These are phyloP conservation scores for Rostrohypoxylon terebratum DNA, from an alignment of 495 filamentous ascomycete species.

Conservation along the genomic window DNA sequence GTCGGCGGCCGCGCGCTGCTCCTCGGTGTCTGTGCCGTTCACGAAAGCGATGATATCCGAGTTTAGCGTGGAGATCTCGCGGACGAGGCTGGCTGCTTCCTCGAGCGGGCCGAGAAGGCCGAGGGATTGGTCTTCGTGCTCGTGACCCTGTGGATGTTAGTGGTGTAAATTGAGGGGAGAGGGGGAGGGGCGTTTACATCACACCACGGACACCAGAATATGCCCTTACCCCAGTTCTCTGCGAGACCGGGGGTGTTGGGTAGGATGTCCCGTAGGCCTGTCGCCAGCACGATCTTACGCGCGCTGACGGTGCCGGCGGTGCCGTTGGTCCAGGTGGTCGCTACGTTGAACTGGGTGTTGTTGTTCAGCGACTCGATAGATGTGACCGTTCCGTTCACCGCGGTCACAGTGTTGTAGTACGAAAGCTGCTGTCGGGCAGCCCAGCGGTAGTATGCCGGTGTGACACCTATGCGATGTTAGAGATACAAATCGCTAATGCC, in stretches of 20 bases:
- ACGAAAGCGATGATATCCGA: constrained; percentile 59
- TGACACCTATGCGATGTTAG: constrained; percentile 55
- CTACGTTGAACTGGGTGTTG: constrained; percentile 61
- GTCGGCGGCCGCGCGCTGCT: constrained; percentile 52
- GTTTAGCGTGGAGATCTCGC: constrained; percentile 64
- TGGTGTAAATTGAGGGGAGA: not conserved
- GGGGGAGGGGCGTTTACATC: constrained; percentile 51
- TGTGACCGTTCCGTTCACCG: constrained; percentile 64
- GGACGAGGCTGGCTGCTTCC: constrained; percentile 54
- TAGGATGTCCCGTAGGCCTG: constrained; percentile 65
- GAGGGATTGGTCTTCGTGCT: constrained; percentile 67
- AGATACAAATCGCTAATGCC: not conserved
- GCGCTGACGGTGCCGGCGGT: constrained; percentile 53
- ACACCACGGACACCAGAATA: constrained; percentile 73
- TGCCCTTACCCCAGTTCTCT: constrained; percentile 67
- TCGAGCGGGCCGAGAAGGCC: constrained; percentile 61
- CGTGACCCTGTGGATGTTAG: constrained; percentile 29
- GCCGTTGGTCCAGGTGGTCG: constrained; percentile 41
- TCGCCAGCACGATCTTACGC: constrained; percentile 67
- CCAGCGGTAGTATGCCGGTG: constrained; percentile 63
- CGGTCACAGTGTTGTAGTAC: constrained; percentile 60
- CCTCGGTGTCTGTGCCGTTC: constrained; percentile 65
- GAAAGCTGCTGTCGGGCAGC: constrained; percentile 64
- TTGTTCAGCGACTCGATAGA: constrained; percentile 55
- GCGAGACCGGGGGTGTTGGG: constrained; percentile 64